Conservation (phyloP, 192 early-diverging fungal species). For the Entrophospora sp. region DNA sequence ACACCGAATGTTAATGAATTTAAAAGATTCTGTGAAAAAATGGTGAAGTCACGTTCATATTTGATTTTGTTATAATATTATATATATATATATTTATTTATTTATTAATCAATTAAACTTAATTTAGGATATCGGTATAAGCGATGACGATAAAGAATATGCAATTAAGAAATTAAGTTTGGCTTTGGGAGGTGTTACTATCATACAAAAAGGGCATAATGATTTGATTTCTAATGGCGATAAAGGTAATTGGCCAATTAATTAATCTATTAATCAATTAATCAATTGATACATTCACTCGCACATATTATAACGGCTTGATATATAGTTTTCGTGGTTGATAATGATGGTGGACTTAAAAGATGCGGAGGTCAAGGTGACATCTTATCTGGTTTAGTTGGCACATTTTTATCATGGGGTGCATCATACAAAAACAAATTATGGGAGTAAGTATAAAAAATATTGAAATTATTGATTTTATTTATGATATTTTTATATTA, state of each 20-base stretch:
- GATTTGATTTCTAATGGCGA: constrained; percentile 76
- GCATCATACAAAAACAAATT: constrained; percentile 46
- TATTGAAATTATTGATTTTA: constrained; percentile 13
- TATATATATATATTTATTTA: too few species aligned
- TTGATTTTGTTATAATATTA: too few species aligned
- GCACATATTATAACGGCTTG: not conserved
- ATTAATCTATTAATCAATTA: too few species aligned
- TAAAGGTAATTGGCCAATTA: constrained; percentile 30
- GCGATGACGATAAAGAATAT: constrained; percentile 19
- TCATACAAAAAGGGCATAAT: constrained; percentile 68
- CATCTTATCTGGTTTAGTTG: constrained; percentile 74
- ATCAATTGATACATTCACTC: too few species aligned
- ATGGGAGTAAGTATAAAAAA: constrained; percentile 42
- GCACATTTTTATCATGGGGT: constrained; percentile 86
- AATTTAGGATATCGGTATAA: constrained; percentile 21
- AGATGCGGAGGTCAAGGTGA: constrained; percentile 97
- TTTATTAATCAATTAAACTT: not conserved
- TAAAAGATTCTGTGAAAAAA: constrained; percentile 57
- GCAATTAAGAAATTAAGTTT: constrained; percentile 20
- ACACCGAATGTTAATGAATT: constrained; percentile 91
- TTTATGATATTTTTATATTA: not conserved
- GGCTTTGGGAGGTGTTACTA: constrained; percentile 66
- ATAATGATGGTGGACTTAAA: constrained; percentile 59
- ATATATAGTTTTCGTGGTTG: not conserved
- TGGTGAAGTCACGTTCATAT: too few species aligned